phyloP scores from a whole-genome alignment of 176 grass and related monocot species.

The Coix lacrymajobi region DNA sequence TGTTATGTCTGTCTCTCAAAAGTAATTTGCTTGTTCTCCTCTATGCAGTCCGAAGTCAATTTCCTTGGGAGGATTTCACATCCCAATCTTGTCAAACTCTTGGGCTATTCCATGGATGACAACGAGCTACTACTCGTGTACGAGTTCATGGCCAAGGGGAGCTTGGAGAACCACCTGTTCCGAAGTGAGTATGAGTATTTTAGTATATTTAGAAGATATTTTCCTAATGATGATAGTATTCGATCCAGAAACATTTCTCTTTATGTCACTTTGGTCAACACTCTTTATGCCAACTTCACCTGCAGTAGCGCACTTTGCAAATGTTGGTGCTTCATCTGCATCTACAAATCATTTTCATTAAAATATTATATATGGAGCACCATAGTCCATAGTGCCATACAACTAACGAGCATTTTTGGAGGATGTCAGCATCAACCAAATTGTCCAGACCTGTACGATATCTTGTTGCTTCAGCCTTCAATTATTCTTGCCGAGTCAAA shows the following conservation, averaged over 20 bases:
- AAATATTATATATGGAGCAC: conserved; percentile 33
- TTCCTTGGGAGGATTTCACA: conserved; percentile 84
- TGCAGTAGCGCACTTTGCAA: conserved; percentile 21
- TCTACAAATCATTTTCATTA: conserved; percentile 34
- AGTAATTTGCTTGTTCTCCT: conserved; percentile 4
- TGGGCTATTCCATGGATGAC: conserved; percentile 84
- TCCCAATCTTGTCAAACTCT: conserved; percentile 82
- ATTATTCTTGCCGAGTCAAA: conserved; percentile 10
- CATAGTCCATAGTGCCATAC: conserved; percentile 45
- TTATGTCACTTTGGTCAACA: conserved; percentile 18
- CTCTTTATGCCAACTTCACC: conserved; percentile 45
- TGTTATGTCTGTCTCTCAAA: not conserved
- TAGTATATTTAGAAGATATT: not conserved
- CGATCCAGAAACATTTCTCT: conserved; percentile 15
- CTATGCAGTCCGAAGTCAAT: conserved; percentile 82
- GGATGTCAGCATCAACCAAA: conserved; percentile 21
- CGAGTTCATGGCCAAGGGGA: conserved; percentile 79
- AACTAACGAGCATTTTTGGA: conserved; percentile 38
- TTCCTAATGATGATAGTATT: conserved; percentile 25
- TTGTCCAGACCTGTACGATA: conserved; percentile 30
- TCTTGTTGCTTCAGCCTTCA: conserved; percentile 29
- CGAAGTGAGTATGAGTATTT: conserved; percentile 59
- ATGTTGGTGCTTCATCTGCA: conserved; percentile 23
- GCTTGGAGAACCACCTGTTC: conserved; percentile 94
- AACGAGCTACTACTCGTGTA: conserved; percentile 80